Conservation (phyloP, 2,329 filamentous ascomycete genomes). For the Fusarium citri region DNA sequence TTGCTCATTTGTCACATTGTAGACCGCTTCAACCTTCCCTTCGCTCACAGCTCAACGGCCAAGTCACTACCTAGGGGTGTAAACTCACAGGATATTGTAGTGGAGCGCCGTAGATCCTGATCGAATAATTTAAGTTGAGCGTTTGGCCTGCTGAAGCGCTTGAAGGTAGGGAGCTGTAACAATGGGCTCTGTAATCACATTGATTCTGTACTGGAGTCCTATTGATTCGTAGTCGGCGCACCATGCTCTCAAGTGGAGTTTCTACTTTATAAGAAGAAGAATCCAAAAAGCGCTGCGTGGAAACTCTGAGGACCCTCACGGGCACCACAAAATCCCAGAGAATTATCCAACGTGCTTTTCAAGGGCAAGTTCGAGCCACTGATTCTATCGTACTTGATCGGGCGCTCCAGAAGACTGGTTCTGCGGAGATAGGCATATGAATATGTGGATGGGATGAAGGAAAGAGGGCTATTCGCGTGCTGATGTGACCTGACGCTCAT, state of each 20-base stretch:
- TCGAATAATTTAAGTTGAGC: neutral
- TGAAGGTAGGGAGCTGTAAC: neutral
- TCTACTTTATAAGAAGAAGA: neutral
- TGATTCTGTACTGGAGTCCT: neutral
- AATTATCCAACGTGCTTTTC: neutral
- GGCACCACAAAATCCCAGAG: neutral
- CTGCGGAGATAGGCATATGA: neutral
- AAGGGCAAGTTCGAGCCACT: neutral
- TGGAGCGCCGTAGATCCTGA: neutral
- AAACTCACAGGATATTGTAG: no score
- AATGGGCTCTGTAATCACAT: neutral
- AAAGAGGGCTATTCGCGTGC: neutral
- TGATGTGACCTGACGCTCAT: neutral
- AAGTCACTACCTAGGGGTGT: no score
- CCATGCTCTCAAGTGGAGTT: neutral
- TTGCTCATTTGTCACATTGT: neutral
- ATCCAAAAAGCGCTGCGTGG: neutral
- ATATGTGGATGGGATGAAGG: neutral
- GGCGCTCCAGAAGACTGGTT: no score
- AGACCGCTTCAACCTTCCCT: no score
- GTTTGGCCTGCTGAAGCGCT: neutral
- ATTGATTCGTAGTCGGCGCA: neutral
- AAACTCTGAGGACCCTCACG: neutral
- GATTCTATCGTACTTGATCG: neutral
- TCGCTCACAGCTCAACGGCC: no score